Evolutionary conservation across 2,329 filamentous ascomycete genomes (phyloP).

Genomic region (Diaporthe ampelina): DNA sequence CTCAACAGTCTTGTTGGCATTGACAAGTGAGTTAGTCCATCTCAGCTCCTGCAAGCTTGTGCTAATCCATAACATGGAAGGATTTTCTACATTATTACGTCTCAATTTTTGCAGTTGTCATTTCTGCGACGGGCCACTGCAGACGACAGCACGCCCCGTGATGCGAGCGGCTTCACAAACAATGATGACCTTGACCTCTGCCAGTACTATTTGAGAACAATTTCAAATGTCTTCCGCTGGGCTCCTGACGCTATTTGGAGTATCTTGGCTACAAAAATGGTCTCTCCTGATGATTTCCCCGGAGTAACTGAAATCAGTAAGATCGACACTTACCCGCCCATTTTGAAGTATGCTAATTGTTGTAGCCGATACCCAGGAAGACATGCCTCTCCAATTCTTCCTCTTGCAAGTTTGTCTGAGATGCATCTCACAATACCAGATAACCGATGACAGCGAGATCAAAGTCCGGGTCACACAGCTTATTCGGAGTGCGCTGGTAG

Average conservation of each 20-base stretch:
- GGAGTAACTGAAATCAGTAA: conserved; percentile 65
- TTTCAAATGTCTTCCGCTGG: conserved; percentile 80
- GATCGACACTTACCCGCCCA: conserved; percentile 47
- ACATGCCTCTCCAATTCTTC: conserved; percentile 76
- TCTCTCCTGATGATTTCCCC: conserved; percentile 61
- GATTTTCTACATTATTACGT: conserved; percentile 72
- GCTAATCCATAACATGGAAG: conserved; percentile 54
- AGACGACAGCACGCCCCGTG: conserved; percentile 46
- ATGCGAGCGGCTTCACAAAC: conserved; percentile 57
- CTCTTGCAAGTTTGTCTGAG: conserved; percentile 76
- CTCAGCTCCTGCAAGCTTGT: neutral
- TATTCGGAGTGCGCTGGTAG: conserved; percentile 77
- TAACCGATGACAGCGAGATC: conserved; percentile 52
- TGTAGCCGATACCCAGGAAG: conserved; percentile 66
- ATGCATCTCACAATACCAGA: conserved; percentile 66
- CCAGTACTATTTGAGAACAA: conserved; percentile 81
- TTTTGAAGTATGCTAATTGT: conserved; percentile 44
- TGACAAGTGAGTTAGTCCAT: conserved; percentile 66
- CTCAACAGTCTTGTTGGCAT: conserved; percentile 76
- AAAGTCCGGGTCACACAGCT: conserved; percentile 73
- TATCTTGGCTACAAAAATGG: conserved; percentile 74
- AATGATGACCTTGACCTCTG: conserved; percentile 82
- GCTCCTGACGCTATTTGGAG: conserved; percentile 79
- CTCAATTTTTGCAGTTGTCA: conserved; percentile 68
- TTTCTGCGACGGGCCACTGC: conserved; percentile 60